Evolutionary conservation across 768 basidiomycete species (phyloP).

Genomic region (Gloeostereum incarnatum): DNA sequence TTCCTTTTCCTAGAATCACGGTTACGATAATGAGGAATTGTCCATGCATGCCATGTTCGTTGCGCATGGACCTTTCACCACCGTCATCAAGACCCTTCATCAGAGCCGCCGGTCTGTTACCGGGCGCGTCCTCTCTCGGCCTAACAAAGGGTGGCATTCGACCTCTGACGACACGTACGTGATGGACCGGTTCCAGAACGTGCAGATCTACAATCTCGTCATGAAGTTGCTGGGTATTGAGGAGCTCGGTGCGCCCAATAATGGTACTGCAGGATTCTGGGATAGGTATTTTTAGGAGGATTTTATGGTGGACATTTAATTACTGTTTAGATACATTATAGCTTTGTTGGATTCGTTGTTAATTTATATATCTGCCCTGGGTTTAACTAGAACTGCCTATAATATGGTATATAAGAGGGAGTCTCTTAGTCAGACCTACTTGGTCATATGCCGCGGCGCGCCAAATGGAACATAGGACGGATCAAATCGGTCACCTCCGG

Average conservation of each 20-base stretch:
- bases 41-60: slow-evolving; percentile 89
- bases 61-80: slow-evolving; percentile 83
- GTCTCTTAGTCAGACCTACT: too few relatives aligned
- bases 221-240: slow-evolving; percentile 65
- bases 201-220: slow-evolving; percentile 80
- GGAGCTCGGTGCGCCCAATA: slow-evolving; percentile 45
- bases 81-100: slow-evolving; percentile 52
- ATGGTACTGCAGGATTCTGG: slow-evolving; percentile 83
- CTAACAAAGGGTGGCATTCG: slow-evolving; percentile 56
- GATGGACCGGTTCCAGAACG: slow-evolving; percentile 78
- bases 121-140: slow-evolving; percentile 14
- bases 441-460: too few relatives aligned
- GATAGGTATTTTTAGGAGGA: slow-evolving; percentile 50
- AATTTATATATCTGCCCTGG: not conserved
- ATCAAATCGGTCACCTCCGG: too few relatives aligned
- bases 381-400: too few relatives aligned
- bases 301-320: not conserved
- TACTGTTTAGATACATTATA: not conserved
- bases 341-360: not conserved
- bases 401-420: too few relatives aligned
- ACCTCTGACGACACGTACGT: slow-evolving; percentile 55
- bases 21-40: slow-evolving; percentile 73
- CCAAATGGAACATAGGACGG: too few relatives aligned
- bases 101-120: slow-evolving; percentile 15
- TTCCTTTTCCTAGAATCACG: slow-evolving; percentile 55